Conservation (phyloP, 164 flowering plant genomes). For the Aristolochia contorta region DNA sequence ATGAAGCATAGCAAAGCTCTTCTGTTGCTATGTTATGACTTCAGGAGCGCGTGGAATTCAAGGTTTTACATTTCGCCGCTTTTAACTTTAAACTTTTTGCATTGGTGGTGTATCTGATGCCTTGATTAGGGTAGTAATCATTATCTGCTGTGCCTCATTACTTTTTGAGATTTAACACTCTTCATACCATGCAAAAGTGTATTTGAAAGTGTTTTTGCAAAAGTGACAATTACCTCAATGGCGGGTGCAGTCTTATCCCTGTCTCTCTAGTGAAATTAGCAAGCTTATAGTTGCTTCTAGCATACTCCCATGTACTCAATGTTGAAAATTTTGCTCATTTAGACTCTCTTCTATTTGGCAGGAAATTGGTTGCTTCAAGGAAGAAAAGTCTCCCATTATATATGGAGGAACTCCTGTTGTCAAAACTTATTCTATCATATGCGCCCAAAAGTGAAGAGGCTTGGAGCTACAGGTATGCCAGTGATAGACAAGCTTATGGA, state of each 20-base stretch:
- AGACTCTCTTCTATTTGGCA: conserved; percentile 17
- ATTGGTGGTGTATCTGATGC: not conserved
- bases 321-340: not conserved
- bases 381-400: conserved; percentile 24
- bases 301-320: not conserved
- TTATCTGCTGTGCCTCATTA: too few species aligned
- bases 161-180: too few species aligned
- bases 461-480: conserved; percentile 80
- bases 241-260: not conserved
- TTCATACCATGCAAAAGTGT: too few species aligned
- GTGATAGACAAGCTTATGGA: not conserved
- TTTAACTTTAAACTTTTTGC: not conserved
- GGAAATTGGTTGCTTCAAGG: conserved; percentile 59
- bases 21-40: conserved; percentile 70
- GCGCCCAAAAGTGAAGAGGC: conserved; percentile 87
- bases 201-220: too few species aligned
- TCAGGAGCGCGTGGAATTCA: conserved; percentile 87
- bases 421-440: conserved; percentile 64
- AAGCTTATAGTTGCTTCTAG: not conserved
- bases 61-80: conserved; percentile 34
- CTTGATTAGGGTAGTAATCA: too few species aligned
- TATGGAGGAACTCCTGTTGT: conserved; percentile 63
- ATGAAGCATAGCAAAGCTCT: conserved; percentile 82
- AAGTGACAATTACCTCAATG: too few species aligned
- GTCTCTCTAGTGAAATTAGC: not conserved